Conservation (phyloP, 2,329 filamentous ascomycete species). For the Pseudogymnoascus sp. region DNA sequence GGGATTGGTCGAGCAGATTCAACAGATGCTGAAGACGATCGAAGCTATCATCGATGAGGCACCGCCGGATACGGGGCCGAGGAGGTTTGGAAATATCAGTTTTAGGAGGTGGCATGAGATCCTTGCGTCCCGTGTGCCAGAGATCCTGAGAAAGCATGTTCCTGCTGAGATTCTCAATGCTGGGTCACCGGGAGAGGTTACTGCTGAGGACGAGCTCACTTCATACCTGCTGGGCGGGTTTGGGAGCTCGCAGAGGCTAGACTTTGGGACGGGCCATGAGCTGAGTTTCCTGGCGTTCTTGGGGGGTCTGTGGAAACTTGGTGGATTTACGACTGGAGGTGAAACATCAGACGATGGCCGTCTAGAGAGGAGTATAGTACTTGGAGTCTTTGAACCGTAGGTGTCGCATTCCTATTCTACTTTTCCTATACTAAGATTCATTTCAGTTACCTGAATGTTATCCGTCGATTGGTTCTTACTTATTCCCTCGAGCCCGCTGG, state of each 20-base stretch:
- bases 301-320: slow-evolving; percentile 83
- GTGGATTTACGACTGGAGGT: slow-evolving; percentile 57
- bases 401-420: slow-evolving; percentile 29
- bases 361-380: slow-evolving; percentile 70
- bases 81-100: slow-evolving; percentile 85
- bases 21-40: slow-evolving; percentile 56
- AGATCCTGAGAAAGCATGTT: slow-evolving; percentile 36
- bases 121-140: slow-evolving; percentile 50
- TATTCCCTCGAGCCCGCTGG: slow-evolving; percentile 94
- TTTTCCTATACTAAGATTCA: slow-evolving; percentile 1
- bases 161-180: slow-evolving; percentile 30
- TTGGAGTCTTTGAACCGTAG: slow-evolving; percentile 75
- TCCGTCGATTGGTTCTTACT: slow-evolving; percentile 75
- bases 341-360: slow-evolving; percentile 35
- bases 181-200: slow-evolving; percentile 26
- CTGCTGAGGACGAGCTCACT: slow-evolving; percentile 58
- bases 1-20: slow-evolving; percentile 50
- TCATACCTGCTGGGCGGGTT: slow-evolving; percentile 79
- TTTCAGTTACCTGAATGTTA: slow-evolving; percentile 64
- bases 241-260: slow-evolving; percentile 79
- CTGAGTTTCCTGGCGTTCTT: slow-evolving; percentile 90
- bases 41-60: slow-evolving; percentile 63
- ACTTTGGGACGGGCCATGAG: slow-evolving; percentile 96
- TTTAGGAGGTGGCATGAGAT: slow-evolving; percentile 77
- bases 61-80: slow-evolving; percentile 75